Base-by-base conservation (phyloP, 2,329 filamentous ascomycete species). In the Stachybotrys elegans region DNA sequence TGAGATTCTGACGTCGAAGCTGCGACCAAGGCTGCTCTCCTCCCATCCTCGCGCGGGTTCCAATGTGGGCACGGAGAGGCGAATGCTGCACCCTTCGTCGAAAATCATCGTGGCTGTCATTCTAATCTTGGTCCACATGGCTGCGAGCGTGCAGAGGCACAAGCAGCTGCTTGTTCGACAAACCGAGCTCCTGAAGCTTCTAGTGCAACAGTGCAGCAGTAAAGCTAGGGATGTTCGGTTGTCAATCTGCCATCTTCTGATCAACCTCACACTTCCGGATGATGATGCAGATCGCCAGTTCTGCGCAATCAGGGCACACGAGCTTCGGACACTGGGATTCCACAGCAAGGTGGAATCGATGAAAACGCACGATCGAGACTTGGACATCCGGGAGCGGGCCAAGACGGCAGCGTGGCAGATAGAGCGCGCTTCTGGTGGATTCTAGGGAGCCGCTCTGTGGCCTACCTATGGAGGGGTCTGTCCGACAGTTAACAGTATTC, bases 71-170 rank as follows among this genome's bases (percentile, higher is more conserved):
- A 52, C 58, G 16, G 75, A 78, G 48, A 62, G 73, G 0, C 69
- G 72, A 38, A 66, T 83, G 22, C 60, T 83, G 9, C 72, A 79
- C 47, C 75, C 79, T 8, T 77, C 79, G 50, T 60, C 75, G 20
- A 86, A 88, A 63, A 86, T 96, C 49, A 76, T 96, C 42, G 78
- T 80, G 55, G 78, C 87, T 3, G 85, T 92, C 11, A 80, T 89
- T 22, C 93, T 83, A 60, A 83, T 96, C 45, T 74, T 97, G 40
- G 84, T 93, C 13, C 90, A 97, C 67, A 81, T 97, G 55, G 89
- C 90, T 16, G 92, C 91, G 9, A 88, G 88, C 51, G 73, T 83
- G 12, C 82, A 89, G 4, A 77, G 79, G 22, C 89, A 96, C 63
- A 82, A 89, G 44, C 83, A 91, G 57, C 68, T 88, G 14, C 73